phyloP scores from a whole-genome alignment of 139 green algal species.

The Raphidocelis subcapitata region DNA sequence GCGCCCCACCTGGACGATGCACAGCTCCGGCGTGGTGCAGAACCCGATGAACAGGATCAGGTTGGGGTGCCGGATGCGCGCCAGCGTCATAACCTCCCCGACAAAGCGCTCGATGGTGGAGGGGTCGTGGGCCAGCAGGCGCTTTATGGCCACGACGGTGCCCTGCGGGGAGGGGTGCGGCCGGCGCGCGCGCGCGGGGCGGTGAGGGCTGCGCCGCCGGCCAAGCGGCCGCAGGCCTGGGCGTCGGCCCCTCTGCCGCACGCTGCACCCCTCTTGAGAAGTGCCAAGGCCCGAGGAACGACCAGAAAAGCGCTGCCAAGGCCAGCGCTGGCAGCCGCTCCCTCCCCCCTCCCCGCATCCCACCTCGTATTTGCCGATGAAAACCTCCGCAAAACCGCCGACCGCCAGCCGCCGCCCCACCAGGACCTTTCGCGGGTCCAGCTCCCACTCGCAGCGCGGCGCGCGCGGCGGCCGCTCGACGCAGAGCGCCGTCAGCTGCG shows the following conservation, averaged over 20 bases:
- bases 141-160: constrained; percentile 69
- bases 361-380: constrained; percentile 65
- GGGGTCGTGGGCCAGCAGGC: constrained; percentile 49
- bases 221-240: too few relatives aligned
- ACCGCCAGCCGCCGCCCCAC: constrained; percentile 49
- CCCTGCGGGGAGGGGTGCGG: constrained; percentile 33
- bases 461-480: neutral
- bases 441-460: constrained; percentile 46
- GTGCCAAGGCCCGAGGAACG: too few relatives aligned
- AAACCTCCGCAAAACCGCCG: constrained; percentile 67
- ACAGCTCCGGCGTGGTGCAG: constrained; percentile 40
- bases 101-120: constrained; percentile 44
- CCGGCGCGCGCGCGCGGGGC: neutral
- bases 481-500: neutral
- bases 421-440: constrained; percentile 42
- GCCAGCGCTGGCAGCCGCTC: too few relatives aligned
- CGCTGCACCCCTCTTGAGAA: too few relatives aligned
- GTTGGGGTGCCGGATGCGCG: constrained; percentile 57
- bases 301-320: too few relatives aligned
- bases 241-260: too few relatives aligned
- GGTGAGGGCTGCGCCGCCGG: neutral
- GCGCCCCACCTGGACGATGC: constrained; percentile 30
- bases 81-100: constrained; percentile 50
- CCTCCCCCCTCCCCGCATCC: too few relatives aligned
- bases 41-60: constrained; percentile 72